phyloP scores from a whole-genome alignment of 1,139 yeast genomes.

The Geotrichum klebahnii region DNA sequence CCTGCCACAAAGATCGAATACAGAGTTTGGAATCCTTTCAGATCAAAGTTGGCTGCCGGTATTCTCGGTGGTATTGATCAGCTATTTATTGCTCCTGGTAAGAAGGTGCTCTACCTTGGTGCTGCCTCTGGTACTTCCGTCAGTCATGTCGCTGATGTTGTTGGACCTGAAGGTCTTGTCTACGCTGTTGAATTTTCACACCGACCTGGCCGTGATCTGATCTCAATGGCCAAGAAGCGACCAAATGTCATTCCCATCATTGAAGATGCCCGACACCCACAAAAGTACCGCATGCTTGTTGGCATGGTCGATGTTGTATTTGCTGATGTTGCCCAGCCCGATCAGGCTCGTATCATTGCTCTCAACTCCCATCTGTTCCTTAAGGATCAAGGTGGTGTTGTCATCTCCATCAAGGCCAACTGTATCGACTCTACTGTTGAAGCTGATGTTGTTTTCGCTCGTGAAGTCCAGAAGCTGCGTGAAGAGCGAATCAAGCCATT shows the following conservation, averaged over 20 bases:
- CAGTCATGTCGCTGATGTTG: slow-evolving; percentile 95
- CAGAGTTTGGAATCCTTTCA: slow-evolving; percentile 99
- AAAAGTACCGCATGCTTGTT: slow-evolving; percentile 96
- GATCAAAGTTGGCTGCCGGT: slow-evolving; percentile 99
- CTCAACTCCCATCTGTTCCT: slow-evolving; percentile 96
- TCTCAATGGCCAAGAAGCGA: slow-evolving; percentile 99
- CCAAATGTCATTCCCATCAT: slow-evolving; percentile 97
- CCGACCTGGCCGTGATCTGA: slow-evolving; percentile 98
- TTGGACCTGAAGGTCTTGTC: slow-evolving; percentile 97
- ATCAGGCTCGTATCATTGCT: slow-evolving; percentile 99
- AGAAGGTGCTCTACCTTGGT: slow-evolving; percentile 94
- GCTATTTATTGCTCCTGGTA: slow-evolving; percentile 94
- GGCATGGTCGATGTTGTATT: slow-evolving; percentile 98
- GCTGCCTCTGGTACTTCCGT: slow-evolving; percentile 99
- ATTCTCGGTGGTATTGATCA: slow-evolving; percentile 98
- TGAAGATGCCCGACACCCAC: slow-evolving; percentile 99
- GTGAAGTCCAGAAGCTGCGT: slow-evolving; percentile 96
- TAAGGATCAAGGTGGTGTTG: slow-evolving; percentile 80
- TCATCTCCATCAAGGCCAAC: slow-evolving; percentile 51
- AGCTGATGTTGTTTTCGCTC: slow-evolving; percentile 91
- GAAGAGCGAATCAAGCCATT: slow-evolving; percentile 98
- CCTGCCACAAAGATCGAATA: slow-evolving; percentile 87
- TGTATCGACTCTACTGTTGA: slow-evolving; percentile 96
- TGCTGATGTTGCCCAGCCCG: slow-evolving; percentile 99
- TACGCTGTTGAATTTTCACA: slow-evolving; percentile 99